Conservation (phyloP, 192 early-diverging fungal genomes). For the Pilobolus umbonatus region DNA sequence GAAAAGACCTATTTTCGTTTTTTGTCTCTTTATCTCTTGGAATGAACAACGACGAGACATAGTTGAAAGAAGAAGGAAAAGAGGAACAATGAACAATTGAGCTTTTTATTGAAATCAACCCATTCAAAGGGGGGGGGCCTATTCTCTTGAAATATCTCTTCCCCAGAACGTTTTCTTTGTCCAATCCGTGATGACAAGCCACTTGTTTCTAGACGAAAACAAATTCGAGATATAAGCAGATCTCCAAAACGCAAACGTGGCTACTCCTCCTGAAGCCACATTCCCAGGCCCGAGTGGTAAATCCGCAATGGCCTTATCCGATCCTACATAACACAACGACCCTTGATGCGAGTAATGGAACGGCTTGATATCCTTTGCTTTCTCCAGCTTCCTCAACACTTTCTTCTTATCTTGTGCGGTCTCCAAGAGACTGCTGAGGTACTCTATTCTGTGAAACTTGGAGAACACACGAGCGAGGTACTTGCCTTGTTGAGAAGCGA, state of each 20-base stretch:
- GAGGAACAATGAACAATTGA: too few relatives aligned
- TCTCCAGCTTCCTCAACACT: conserved; percentile 27
- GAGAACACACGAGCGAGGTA: conserved; percentile 79
- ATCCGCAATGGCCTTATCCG: conserved; percentile 94
- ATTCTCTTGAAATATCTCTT: conserved; percentile 89
- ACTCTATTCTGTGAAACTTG: conserved; percentile 47
- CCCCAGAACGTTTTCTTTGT: conserved; percentile 87
- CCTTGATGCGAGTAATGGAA: conserved; percentile 86
- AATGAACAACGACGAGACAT: too few relatives aligned
- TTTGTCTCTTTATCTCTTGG: too few relatives aligned
- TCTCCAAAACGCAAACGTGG: conserved; percentile 76
- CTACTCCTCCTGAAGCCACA: conserved; percentile 58
- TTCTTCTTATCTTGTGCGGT: conserved; percentile 23
- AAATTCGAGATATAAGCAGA: conserved; percentile 72
- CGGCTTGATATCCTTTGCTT: conserved; percentile 44
- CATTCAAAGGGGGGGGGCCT: too few relatives aligned
- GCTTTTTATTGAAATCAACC: neutral
- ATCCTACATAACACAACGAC: conserved; percentile 87
- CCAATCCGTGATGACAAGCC: conserved; percentile 88
- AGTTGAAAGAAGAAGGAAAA: too few relatives aligned
- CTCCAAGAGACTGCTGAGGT: conserved; percentile 27
- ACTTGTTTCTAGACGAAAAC: conserved; percentile 79
- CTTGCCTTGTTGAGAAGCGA: conserved; percentile 83
- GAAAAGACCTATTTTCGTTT: neutral
- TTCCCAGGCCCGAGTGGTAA: conserved; percentile 72